Evolutionary conservation across 2,329 filamentous ascomycete species (phyloP), one percentile per base, ranked within the genome.

Genomic region (Talaromyces sp.): DNA sequence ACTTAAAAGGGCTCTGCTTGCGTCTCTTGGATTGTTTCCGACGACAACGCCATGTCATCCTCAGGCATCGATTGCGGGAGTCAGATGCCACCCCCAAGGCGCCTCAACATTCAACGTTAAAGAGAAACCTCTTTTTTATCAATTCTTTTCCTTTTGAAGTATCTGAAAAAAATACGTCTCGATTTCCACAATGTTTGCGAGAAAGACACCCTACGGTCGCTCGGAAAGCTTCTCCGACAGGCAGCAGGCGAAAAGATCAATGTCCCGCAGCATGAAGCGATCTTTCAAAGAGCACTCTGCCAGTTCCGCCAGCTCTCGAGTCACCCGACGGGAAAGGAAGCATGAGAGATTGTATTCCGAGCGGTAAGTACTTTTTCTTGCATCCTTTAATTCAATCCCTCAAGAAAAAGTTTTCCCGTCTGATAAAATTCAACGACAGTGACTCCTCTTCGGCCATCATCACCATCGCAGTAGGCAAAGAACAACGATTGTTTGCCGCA

Each of bases 401-500:
- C n/a, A 12, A 24, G 24, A 21, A 43, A 43, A 41, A 56, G 19
- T 6, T 12, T 21, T 11, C 32, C 14, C 24, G 29, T 58, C 56
- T 32, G 27, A 26, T 19, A 50, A 7, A 10, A 6, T 27, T 12
- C 19, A 38, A 35, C 43, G 29, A 46, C 35, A 54, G 38, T 64
- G 88, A 85, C 62, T 71, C 86, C 61, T 83, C 82, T 27, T 88
- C 88, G 2, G 80, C 88, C 51, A 90, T 94, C 71, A 84, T 95
- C 66, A 95, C 90, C 10, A 83, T 95, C 63, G 85, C 89, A 67
- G 85, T 95, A 67, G 91, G 91, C n/a, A 83, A 83, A 5, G 88
- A 92, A 66, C 88, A 92, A 73, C 86, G 92, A 24, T 88, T 96
- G 66, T 97, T 97, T 71, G 92, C 92, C 41, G 91, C 91, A 7